A percentile compares a stretch with the other conserved stretches of the same genome.
Conservation (phyloP, 768 basidiomycete genomes). For the Sporobolomyces pararoseus region DNA sequence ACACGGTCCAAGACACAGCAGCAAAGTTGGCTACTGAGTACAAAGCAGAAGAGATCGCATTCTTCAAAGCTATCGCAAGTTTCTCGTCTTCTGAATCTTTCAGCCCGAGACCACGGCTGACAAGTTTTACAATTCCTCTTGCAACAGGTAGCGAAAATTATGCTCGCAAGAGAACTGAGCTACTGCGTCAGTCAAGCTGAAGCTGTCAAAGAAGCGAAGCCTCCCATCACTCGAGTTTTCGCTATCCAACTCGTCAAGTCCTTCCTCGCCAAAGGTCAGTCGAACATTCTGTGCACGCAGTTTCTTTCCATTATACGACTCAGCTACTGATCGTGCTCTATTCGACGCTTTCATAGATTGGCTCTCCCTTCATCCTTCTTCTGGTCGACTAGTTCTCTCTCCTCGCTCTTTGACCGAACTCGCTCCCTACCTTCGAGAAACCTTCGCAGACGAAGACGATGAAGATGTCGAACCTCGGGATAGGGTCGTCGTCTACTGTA, state of each 20-base stretch:
- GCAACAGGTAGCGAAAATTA: constrained; percentile 82
- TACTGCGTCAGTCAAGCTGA: constrained; percentile 74
- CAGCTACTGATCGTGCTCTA: constrained; percentile 41
- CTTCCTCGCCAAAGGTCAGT: constrained; percentile 79
- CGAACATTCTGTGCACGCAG: no score
- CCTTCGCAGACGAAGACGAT: constrained; percentile 61
- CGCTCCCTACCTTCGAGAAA: constrained; percentile 65
- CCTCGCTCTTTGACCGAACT: constrained; percentile 72
- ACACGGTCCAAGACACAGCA: constrained; percentile 71
- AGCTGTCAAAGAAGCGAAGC: constrained; percentile 67
- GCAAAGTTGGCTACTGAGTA: constrained; percentile 84
- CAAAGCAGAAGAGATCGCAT: constrained; percentile 69
- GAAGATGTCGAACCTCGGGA: constrained; percentile 32
- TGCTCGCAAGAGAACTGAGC: constrained; percentile 68
- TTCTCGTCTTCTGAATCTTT: background rate
- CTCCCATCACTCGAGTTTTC: constrained; percentile 74
- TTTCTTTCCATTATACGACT: constrained; percentile 66
- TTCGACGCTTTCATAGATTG: constrained; percentile 6
- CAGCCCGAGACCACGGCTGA: background rate
- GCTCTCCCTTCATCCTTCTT: constrained; percentile 44
- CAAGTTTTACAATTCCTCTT: no score
- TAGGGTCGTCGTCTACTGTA: constrained; percentile 60
- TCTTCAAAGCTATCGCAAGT: constrained; percentile 76
- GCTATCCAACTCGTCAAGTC: constrained; percentile 59
- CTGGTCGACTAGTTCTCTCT: constrained; percentile 71